Percentiles rank a stretch among this genome's conserved stretches.
Conservation (phyloP, 352 stramenopile species). For the Globisporangium polare region DNA sequence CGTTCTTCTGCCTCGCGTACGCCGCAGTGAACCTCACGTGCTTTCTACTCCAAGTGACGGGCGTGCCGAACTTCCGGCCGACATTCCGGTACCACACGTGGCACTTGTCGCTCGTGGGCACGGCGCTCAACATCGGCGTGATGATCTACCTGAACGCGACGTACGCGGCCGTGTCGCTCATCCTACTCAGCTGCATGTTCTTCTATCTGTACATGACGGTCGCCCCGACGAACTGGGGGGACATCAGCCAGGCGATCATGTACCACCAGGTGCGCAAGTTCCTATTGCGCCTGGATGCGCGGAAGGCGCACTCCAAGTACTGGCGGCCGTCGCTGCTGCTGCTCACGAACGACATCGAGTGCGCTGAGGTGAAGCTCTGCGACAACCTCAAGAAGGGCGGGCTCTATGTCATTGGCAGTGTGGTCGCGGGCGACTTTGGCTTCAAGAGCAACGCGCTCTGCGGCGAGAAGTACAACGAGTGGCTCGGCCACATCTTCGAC, state of each 20-base stretch:
- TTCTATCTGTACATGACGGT: conserved; percentile 65
- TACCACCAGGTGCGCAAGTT: conserved; percentile 84
- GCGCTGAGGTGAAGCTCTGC: conserved; percentile 47
- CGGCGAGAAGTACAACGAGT: conserved; percentile 36
- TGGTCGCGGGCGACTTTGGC: conserved; percentile 42
- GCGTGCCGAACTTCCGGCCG: conserved; percentile 77
- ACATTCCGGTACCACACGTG: conserved; percentile 70
- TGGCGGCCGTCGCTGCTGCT: conserved; percentile 75
- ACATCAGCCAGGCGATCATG: conserved; percentile 84
- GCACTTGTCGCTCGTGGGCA: conserved; percentile 55
- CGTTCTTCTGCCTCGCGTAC: conserved; percentile 81
- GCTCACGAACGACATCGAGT: conserved; percentile 39
- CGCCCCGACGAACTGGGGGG: conserved; percentile 54
- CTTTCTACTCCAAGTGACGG: conserved; percentile 69
- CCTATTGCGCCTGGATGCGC: conserved; percentile 58
- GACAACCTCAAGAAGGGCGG: conserved; percentile 81
- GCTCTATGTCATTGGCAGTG: conserved; percentile 65
- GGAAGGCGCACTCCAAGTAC: conserved; percentile 73
- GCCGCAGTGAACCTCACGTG: conserved; percentile 69
- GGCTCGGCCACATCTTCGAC: conserved; percentile 45
- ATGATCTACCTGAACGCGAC: conserved; percentile 75
- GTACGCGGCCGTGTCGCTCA: conserved; percentile 48
- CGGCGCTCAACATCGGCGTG: conserved; percentile 55
- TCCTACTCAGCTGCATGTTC: conserved; percentile 55
- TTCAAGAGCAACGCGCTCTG: conserved; percentile 22